A percentile compares a stretch with the other conserved stretches of the same genome.
Conservation (phyloP, 2,329 filamentous ascomycete species). For the Penicillium brevicompactum region DNA sequence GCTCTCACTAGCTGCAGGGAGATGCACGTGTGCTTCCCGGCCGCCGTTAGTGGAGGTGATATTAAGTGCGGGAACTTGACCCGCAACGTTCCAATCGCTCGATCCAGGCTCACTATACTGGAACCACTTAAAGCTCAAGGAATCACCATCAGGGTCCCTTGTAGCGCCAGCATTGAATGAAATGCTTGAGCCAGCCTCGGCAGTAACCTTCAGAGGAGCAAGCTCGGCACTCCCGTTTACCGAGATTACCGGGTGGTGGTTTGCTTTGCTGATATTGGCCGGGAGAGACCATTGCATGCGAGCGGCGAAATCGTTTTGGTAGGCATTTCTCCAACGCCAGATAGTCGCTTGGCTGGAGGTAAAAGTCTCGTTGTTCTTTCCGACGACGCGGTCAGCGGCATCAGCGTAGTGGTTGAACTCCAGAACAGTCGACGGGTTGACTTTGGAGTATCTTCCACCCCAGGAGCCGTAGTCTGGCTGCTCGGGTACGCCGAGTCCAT, state of each 20-base stretch:
- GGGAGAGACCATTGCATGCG: conserved; percentile 50
- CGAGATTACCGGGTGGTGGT: conserved; percentile 15
- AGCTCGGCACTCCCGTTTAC: conserved; percentile 4
- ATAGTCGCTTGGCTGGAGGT: conserved; percentile 51
- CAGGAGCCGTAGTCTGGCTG: conserved; percentile 45
- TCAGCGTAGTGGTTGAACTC: conserved; percentile 32
- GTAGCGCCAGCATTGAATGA: background rate
- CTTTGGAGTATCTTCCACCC: conserved; percentile 42
- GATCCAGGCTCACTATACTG: background rate
- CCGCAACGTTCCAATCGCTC: background rate
- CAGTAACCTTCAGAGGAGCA: background rate
- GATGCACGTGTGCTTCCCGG: background rate
- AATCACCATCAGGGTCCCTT: background rate
- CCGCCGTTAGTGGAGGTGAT: background rate
- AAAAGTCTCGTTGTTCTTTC: conserved; percentile 33
- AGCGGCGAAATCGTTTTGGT: conserved; percentile 54
- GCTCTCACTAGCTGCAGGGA: conserved; percentile 1
- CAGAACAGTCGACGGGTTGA: conserved; percentile 11
- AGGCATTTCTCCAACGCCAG: conserved; percentile 55
- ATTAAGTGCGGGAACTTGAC: background rate
- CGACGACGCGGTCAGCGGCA: conserved; percentile 37
- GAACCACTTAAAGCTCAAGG: background rate
- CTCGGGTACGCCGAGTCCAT: conserved; percentile 42
- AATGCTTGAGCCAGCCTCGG: background rate
- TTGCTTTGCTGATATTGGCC: conserved; percentile 7